A percentile compares a stretch with the other conserved stretches of the same genome.
Conservation (phyloP, 805 yeast species). For the Barnettozyma californica region DNA sequence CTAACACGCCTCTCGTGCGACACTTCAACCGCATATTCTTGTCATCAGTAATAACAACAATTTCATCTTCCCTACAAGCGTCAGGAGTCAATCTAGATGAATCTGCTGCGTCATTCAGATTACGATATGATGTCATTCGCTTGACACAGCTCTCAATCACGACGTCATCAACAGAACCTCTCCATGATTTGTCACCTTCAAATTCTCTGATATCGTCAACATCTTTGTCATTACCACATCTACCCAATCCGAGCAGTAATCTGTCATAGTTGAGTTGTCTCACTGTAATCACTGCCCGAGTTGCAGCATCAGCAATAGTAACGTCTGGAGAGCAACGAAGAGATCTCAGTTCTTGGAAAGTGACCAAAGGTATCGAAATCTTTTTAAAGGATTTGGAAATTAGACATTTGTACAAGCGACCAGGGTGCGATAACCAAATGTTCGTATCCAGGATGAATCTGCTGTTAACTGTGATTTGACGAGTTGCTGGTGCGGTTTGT, state of each 20-base stretch:
- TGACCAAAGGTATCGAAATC: conserved; percentile 64
- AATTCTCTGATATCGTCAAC: conserved; percentile 70
- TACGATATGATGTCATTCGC: conserved; percentile 10
- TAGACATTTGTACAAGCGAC: conserved; percentile 64
- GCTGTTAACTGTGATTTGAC: conserved; percentile 27
- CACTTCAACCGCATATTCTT: conserved; percentile 66
- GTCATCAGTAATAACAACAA: conserved; percentile 69
- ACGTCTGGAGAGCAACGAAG: conserved; percentile 67
- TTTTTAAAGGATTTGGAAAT: conserved; percentile 49
- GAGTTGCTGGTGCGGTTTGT: conserved; percentile 10
- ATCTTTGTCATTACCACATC: conserved; percentile 55
- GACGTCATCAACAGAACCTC: conserved; percentile 66
- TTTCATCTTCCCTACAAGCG: conserved; percentile 5
- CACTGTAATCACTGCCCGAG: conserved; percentile 70
- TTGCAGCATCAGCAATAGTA: conserved; percentile 72
- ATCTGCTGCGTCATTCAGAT: conserved; percentile 3
- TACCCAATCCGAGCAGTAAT: conserved; percentile 35
- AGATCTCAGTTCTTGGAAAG: conserved; percentile 72
- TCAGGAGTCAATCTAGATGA: neutral
- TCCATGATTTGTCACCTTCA: conserved; percentile 69
- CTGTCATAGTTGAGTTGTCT: conserved; percentile 58
- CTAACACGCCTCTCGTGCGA: conserved; percentile 47
- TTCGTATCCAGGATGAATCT: conserved; percentile 69
- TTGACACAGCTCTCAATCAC: conserved; percentile 40
- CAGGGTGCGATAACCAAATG: conserved; percentile 78